A percentile compares a stretch with the other conserved stretches of the same genome.
Conservation (phyloP, 345 rosid genomes). For the Eucalyptus curtisii region DNA sequence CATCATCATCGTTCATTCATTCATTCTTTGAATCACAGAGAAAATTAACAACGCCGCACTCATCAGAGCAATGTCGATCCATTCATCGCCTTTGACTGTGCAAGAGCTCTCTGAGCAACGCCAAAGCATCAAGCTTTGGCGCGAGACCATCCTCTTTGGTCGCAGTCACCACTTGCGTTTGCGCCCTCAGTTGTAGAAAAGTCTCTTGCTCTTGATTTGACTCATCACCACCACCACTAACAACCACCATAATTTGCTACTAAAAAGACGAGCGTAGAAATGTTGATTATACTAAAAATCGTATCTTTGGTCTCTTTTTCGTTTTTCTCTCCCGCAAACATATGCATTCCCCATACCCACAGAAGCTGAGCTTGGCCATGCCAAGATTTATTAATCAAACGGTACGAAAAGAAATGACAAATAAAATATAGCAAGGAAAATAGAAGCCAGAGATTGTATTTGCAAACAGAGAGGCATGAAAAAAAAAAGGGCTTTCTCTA, state of each 20-base stretch:
- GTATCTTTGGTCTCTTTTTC: background rate
- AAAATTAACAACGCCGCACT: background rate
- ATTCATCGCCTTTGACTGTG: background rate
- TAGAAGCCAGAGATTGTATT: background rate
- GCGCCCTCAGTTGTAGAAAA: background rate
- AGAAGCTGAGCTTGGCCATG: background rate
- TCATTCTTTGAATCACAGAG: background rate
- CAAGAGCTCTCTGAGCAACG: background rate
- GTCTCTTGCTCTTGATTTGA: background rate
- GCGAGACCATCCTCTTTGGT: background rate
- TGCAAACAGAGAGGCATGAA: background rate
- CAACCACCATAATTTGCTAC: background rate
- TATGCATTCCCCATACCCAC: background rate
- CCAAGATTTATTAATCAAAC: background rate
- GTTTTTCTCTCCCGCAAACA: background rate
- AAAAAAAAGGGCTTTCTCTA: background rate
- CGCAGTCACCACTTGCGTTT: background rate
- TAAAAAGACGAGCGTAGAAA: constrained; percentile 25
- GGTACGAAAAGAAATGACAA: background rate
- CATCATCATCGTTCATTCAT: background rate
- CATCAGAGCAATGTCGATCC: background rate
- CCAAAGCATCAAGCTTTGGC: background rate
- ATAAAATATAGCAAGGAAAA: background rate
- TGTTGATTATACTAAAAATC: constrained; percentile 8
- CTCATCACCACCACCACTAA: background rate